Conservation (phyloP, 2,329 filamentous ascomycete species). For the Aspergillus neotritici region DNA sequence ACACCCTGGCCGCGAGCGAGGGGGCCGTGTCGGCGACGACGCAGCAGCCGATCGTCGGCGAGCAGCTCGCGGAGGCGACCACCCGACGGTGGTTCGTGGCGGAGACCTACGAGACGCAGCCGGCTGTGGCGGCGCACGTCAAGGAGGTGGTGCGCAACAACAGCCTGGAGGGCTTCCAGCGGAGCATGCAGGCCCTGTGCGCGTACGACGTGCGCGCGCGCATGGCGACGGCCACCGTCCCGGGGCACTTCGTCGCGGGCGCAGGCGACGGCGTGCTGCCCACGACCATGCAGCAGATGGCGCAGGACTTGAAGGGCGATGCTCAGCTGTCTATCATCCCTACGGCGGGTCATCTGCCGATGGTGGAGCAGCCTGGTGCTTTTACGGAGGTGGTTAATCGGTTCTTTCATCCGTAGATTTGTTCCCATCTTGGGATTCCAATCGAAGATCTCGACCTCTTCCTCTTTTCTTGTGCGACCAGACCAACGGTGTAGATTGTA, state of each 20-base stretch:
- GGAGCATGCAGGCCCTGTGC: constrained; percentile 62
- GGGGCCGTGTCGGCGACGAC: constrained; percentile 27
- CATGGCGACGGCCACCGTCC: constrained; percentile 29
- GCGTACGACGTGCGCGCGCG: constrained; percentile 48
- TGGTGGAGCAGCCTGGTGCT: constrained; percentile 67
- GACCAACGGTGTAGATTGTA: too few relatives aligned
- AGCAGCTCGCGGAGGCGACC: constrained; percentile 62
- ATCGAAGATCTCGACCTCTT: too few relatives aligned
- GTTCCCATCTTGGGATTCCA: too few relatives aligned
- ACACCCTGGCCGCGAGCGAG: constrained; percentile 59
- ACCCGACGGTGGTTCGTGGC: constrained; percentile 69
- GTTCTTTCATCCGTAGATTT: constrained; percentile 44
- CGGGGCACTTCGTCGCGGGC: constrained; percentile 64
- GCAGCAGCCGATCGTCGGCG: constrained; percentile 54
- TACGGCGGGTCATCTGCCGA: constrained; percentile 72
- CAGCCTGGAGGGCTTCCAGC: constrained; percentile 68
- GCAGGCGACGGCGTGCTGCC: constrained; percentile 69
- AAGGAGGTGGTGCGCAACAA: constrained; percentile 65
- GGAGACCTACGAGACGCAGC: constrained; percentile 53
- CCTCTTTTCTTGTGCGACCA: too few relatives aligned
- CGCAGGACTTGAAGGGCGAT: constrained; percentile 50
- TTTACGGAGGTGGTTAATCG: constrained; percentile 60
- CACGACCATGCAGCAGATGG: constrained; percentile 73
- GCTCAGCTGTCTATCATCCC: constrained; percentile 61
- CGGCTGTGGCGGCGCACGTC: constrained; percentile 51